Percentiles rank a stretch among this genome's conserved stretches.
Evolutionary conservation across 441 rosid genomes (phyloP).

Genomic region (Gossypium gossypioides): DNA sequence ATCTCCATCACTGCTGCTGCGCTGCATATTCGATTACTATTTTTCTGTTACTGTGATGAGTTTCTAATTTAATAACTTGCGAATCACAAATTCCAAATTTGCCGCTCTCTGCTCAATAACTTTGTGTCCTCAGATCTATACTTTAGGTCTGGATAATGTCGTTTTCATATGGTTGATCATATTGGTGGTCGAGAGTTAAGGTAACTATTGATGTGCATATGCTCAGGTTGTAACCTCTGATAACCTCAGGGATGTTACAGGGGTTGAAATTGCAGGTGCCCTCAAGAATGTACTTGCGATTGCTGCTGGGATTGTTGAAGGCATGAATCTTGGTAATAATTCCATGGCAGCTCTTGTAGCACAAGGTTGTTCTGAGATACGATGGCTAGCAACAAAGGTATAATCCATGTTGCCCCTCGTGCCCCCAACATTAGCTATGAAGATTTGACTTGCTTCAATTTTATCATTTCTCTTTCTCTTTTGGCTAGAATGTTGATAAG

Average conservation of each 20-base stretch:
- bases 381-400: conserved; percentile 91
- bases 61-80: conserved; percentile 9
- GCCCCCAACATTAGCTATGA: conserved; percentile 1
- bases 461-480: background rate
- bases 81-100: background rate
- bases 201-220: conserved; percentile 14
- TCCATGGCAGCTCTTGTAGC: conserved; percentile 97
- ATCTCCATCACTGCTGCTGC: background rate
- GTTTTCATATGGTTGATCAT: background rate
- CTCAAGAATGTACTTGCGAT: conserved; percentile 87
- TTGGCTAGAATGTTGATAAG: background rate
- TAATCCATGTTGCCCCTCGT: background rate
- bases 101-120: background rate
- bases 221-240: conserved; percentile 67
- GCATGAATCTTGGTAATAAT: conserved; percentile 85
- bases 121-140: background rate
- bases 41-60: conserved; percentile 4
- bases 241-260: conserved; percentile 89
- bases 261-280: conserved; percentile 93
- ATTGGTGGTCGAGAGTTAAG: background rate
- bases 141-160: background rate
- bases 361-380: conserved; percentile 91
- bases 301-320: conserved; percentile 91
- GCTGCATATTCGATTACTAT: background rate
- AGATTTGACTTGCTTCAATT: background rate